Evolutionary conservation across 495 filamentous ascomycete species (phyloP).

Genomic region (Aspergillus indologenus): DNA sequence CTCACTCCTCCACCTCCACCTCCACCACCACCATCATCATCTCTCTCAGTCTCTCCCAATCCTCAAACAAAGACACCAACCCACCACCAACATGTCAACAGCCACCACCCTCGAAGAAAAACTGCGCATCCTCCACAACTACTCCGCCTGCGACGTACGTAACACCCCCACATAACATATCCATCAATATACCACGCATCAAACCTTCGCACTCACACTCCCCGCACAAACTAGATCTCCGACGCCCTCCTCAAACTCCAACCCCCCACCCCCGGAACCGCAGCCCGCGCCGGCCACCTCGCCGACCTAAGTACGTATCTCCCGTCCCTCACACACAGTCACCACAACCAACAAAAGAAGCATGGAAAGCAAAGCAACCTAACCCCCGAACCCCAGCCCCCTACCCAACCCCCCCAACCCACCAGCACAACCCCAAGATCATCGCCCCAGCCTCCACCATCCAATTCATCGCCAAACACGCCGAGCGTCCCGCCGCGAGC

Average conservation of each 20-base stretch:
- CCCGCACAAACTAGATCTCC: constrained; percentile 39
- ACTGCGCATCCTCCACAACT: constrained; percentile 35
- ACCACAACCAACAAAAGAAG: background rate
- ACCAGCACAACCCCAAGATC: constrained; percentile 37
- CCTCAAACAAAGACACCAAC: background rate
- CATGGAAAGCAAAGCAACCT: background rate
- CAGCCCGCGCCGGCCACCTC: constrained; percentile 54
- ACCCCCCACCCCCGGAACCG: constrained; percentile 35
- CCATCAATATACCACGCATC: too few species aligned
- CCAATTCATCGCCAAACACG: constrained; percentile 54
- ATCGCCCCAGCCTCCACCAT: constrained; percentile 63
- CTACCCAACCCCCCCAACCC: constrained; percentile 35
- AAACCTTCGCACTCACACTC: background rate
- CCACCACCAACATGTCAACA: constrained; percentile 20
- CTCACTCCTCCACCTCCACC: background rate
- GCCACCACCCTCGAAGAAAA: constrained; percentile 35
- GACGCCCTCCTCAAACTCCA: constrained; percentile 62
- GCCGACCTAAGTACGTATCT: constrained; percentile 51
- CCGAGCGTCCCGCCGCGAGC: constrained; percentile 26
- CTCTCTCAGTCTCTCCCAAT: too few species aligned
- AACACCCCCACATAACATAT: background rate
- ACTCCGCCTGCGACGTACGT: constrained; percentile 50
- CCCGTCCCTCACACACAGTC: too few species aligned
- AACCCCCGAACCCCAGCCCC: constrained; percentile 18
- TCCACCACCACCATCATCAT: too few species aligned